Conservation (phyloP, 1,284 basidiomycete genomes). For the Ceratobasidium papillatum region DNA sequence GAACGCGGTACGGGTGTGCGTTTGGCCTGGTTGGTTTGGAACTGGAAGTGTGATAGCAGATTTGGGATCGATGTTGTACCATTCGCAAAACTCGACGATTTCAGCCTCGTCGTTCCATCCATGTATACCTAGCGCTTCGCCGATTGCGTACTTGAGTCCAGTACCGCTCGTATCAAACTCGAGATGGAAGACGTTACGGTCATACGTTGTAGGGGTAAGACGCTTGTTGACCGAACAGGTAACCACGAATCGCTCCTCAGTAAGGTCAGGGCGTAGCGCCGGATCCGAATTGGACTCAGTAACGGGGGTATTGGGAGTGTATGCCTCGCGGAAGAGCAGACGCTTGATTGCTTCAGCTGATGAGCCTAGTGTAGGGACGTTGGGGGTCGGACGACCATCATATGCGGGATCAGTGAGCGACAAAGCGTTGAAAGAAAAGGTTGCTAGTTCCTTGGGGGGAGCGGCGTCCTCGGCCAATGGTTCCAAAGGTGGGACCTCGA, state of each 20-base stretch:
- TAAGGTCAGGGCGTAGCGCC: constrained; percentile 81
- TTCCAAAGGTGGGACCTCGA: constrained; percentile 39
- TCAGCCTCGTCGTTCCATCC: constrained; percentile 97
- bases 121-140: constrained; percentile 96
- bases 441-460: constrained; percentile 62
- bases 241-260: constrained; percentile 92
- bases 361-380: constrained; percentile 68
- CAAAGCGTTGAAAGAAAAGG: constrained; percentile 76
- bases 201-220: constrained; percentile 93
- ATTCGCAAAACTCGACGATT: constrained; percentile 87
- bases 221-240: constrained; percentile 94
- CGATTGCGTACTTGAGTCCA: constrained; percentile 93
- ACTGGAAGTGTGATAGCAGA: constrained; percentile 85
- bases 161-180: constrained; percentile 95
- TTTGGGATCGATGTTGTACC: constrained; percentile 89
- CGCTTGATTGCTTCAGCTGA: constrained; percentile 93
- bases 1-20: constrained; percentile 90
- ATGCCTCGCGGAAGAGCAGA: constrained; percentile 86
- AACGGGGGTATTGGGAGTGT: constrained; percentile 60
- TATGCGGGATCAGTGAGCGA: constrained; percentile 61
- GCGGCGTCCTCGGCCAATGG: constrained; percentile 44
- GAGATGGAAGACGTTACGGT: constrained; percentile 98
- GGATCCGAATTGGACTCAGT: constrained; percentile 51
- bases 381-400: constrained; percentile 63
- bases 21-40: constrained; percentile 54